Conservation (phyloP, 129 eudicot species). For the Escallonia rubra region DNA sequence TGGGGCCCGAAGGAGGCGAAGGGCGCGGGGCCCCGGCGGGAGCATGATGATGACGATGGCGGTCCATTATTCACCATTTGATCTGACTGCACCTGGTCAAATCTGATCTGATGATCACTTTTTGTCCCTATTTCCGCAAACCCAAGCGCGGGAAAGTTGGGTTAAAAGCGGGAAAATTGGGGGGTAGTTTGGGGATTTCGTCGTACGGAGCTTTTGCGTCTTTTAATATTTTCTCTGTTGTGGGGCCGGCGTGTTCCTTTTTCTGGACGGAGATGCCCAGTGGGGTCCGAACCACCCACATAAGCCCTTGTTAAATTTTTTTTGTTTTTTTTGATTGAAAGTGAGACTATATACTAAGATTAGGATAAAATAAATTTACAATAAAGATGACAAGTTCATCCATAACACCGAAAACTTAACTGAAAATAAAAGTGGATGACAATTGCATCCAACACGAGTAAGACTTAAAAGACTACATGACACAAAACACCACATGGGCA, state of each 20-base stretch:
- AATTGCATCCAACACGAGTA: too few relatives aligned
- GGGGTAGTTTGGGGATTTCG: neutral
- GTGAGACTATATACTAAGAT: too few relatives aligned
- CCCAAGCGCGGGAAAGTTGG: neutral
- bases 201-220: neutral
- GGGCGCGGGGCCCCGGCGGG: neutral
- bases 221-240: neutral
- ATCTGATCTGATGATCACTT: neutral
- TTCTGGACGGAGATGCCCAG: neutral
- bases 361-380: too few relatives aligned
- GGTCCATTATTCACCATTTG: neutral
- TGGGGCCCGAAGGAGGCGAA: conserved; percentile 23
- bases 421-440: too few relatives aligned
- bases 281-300: too few relatives aligned
- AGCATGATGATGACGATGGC: neutral
- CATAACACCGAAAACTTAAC: too few relatives aligned
- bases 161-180: conserved; percentile 1
- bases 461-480: too few relatives aligned
- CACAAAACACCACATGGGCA: too few relatives aligned
- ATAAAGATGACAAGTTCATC: too few relatives aligned
- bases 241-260: neutral
- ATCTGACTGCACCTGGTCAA: neutral
- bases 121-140: neutral
- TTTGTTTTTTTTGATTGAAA: too few relatives aligned
- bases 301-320: too few relatives aligned